phyloP scores from a whole-genome alignment of 371 early-diverging fungal species.

The Thermomucor indicae-seudaticae region DNA sequence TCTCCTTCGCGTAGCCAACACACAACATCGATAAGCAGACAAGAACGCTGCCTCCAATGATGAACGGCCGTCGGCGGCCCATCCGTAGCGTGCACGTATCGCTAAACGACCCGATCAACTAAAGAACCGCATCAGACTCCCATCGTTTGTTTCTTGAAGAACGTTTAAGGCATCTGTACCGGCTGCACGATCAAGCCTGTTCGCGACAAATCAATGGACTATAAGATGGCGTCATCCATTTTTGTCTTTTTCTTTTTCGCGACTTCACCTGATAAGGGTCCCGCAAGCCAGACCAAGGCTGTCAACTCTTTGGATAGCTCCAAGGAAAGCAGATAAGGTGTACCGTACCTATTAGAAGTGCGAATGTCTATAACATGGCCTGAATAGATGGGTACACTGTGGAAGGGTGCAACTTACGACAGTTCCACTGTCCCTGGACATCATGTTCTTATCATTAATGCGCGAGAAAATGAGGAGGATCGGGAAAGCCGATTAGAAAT shows the following conservation, averaged over 20 bases:
- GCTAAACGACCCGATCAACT: slow-evolving; percentile 61
- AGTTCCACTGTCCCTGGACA: slow-evolving; percentile 55
- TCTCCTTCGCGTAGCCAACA: slow-evolving; percentile 61
- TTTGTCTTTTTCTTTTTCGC: no score
- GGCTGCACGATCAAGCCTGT: slow-evolving; percentile 41
- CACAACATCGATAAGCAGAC: slow-evolving; percentile 55
- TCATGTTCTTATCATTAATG: no score
- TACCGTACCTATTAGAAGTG: slow-evolving; percentile 51
- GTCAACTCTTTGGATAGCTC: slow-evolving; percentile 65
- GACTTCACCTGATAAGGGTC: slow-evolving; percentile 82
- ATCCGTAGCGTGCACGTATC: slow-evolving; percentile 49
- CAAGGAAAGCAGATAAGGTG: slow-evolving; percentile 69
- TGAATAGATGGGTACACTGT: not conserved
- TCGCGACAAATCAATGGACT: not conserved
- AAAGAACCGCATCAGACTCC: not conserved
- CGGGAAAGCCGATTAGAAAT: not conserved
- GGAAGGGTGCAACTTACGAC: slow-evolving; percentile 33
- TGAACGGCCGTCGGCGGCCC: slow-evolving; percentile 58
- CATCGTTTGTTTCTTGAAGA: not conserved
- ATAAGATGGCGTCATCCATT: not conserved
- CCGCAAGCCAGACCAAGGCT: slow-evolving; percentile 73
- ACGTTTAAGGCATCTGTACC: not conserved
- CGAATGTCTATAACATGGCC: not conserved
- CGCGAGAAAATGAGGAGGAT: not conserved
- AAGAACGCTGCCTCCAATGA: slow-evolving; percentile 48